These are phyloP conservation scores for Plasmodium yoelii DNA, from an alignment of 169 alveolate genomes.

Conservation along the genomic window DNA sequence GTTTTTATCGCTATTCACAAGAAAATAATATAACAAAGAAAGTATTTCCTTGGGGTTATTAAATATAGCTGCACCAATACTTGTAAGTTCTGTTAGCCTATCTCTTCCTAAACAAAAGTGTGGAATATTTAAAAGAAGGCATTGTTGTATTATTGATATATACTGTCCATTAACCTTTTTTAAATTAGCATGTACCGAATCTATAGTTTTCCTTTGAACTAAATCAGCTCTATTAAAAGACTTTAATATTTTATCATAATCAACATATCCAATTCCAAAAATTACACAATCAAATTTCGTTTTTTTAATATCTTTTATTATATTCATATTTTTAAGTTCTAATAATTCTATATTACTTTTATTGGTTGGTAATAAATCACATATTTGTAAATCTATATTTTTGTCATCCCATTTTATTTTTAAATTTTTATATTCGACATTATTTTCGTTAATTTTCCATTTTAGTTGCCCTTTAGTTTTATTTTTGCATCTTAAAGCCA, in stretches of 20 bases:
- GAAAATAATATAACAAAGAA: slow-evolving; percentile 53
- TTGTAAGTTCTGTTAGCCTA: slow-evolving; percentile 68
- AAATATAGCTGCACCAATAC: slow-evolving; percentile 74
- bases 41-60: slow-evolving; percentile 67
- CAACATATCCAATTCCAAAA: slow-evolving; percentile 76
- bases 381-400: slow-evolving; percentile 22
- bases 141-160: slow-evolving; percentile 66
- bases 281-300: slow-evolving; percentile 56
- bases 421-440: slow-evolving; percentile 33
- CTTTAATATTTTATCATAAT: slow-evolving; percentile 72
- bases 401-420: slow-evolving; percentile 58
- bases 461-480: not conserved
- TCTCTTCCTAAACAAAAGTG: slow-evolving; percentile 77
- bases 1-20: slow-evolving; percentile 41
- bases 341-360: slow-evolving; percentile 57
- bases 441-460: not conserved
- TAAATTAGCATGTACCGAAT: slow-evolving; percentile 55
- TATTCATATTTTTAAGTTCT: slow-evolving; percentile 71
- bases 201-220: slow-evolving; percentile 54
- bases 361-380: slow-evolving; percentile 53
- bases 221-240: slow-evolving; percentile 75
- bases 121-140: slow-evolving; percentile 73
- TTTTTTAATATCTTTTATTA: slow-evolving; percentile 60
- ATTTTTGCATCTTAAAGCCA: slow-evolving; percentile 10
- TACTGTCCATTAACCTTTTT: slow-evolving; percentile 76